Conservation (phyloP, 2,329 filamentous ascomycete species). For the Talaromyces islandicus region DNA sequence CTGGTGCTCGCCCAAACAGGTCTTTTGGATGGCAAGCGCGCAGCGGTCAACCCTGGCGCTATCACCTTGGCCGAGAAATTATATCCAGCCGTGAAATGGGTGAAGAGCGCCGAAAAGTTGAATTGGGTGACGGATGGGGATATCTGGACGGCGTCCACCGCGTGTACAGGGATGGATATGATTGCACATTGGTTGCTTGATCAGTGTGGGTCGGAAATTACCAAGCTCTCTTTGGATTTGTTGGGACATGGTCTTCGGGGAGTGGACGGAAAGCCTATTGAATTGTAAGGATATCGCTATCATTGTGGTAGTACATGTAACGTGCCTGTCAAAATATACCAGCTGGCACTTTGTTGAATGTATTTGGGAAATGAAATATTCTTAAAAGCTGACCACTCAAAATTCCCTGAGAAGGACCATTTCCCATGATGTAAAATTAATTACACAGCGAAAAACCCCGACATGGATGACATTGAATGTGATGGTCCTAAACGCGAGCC, state of each 20-base stretch:
- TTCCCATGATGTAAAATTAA: not conserved
- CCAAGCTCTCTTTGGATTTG: not conserved
- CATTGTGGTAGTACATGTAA: not conserved
- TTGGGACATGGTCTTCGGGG: slow-evolving; percentile 1
- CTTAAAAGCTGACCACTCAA: not conserved
- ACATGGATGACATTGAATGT: too few species aligned
- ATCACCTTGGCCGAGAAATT: not conserved
- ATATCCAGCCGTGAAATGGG: slow-evolving; percentile 9
- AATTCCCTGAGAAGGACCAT: not conserved
- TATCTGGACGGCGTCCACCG: slow-evolving; percentile 6
- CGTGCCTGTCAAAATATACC: not conserved
- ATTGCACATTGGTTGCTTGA: slow-evolving; percentile 9
- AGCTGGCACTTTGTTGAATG: not conserved
- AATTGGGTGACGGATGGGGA: slow-evolving; percentile 8
- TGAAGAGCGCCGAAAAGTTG: not conserved
- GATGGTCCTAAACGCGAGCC: too few species aligned
- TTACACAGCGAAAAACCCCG: too few species aligned
- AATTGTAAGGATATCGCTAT: not conserved
- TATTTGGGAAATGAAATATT: not conserved
- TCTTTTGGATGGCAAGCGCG: slow-evolving; percentile 6
- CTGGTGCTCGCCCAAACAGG: slow-evolving; percentile 9
- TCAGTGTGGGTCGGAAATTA: not conserved
- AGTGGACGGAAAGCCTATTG: slow-evolving; percentile 3
- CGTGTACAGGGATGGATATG: slow-evolving; percentile 10
- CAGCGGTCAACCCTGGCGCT: not conserved